phyloP scores from a whole-genome alignment of 768 basidiomycete species.

The Basidioascus undulatus region DNA sequence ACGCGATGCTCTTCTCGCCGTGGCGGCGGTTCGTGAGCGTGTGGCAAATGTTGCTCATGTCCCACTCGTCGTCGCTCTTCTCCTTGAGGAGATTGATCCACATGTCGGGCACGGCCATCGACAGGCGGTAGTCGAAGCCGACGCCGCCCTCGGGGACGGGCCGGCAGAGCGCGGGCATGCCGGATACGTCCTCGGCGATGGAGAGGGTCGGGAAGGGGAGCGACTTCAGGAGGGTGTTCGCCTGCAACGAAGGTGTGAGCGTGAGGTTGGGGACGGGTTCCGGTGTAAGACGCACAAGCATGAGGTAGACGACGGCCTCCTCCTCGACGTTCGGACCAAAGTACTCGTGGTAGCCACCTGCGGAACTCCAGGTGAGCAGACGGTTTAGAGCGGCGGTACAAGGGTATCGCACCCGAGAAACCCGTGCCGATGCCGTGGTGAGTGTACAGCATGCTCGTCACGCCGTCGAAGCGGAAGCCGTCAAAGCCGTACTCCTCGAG shows the following conservation, averaged over 20 bases:
- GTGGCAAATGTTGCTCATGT: constrained; percentile 60
- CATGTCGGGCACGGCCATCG: constrained; percentile 98
- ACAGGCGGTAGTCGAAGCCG: constrained; percentile 91
- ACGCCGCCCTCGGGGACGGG: constrained; percentile 62
- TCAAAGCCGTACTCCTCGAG: constrained; percentile 90
- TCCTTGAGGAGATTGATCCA: constrained; percentile 99
- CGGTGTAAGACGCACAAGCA: constrained; percentile 44
- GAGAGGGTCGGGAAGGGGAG: constrained; percentile 60
- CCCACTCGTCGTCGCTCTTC: constrained; percentile 62
- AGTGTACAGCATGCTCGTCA: constrained; percentile 97
- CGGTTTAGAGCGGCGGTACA: not conserved
- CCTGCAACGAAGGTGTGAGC: constrained; percentile 26
- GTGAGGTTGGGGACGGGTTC: not conserved
- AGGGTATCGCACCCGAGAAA: constrained; percentile 51
- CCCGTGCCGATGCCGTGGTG: constrained; percentile 96
- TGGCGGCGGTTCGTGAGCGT: constrained; percentile 75
- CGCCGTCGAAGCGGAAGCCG: constrained; percentile 95
- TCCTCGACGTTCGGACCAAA: constrained; percentile 65
- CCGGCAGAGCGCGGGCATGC: constrained; percentile 83
- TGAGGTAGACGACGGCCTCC: constrained; percentile 82
- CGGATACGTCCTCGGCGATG: constrained; percentile 96
- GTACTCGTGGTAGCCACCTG: constrained; percentile 94
- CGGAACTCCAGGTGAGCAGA: constrained; percentile 10
- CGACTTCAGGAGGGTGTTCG: constrained; percentile 67
- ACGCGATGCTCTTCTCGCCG: constrained; percentile 73